Evolutionary conservation across 257 asterid genomes (phyloP).

Genomic region (Nicotiana knightiana): DNA sequence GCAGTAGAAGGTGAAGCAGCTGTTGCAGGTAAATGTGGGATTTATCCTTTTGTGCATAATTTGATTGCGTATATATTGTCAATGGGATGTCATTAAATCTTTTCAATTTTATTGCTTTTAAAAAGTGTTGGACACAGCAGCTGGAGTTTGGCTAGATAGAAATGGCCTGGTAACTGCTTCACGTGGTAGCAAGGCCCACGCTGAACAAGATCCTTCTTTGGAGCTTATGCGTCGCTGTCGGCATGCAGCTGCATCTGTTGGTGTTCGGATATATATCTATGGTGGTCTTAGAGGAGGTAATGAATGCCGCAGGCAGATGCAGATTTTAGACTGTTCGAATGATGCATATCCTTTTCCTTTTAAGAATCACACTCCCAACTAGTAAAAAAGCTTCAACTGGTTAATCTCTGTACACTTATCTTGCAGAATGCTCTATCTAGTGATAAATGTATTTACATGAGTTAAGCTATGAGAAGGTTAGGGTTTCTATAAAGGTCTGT

Average conservation of each 20-base stretch:
- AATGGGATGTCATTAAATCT: conserved; percentile 14
- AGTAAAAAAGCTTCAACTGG: neutral
- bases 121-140: conserved; percentile 95
- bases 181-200: conserved; percentile 53
- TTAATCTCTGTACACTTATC: neutral
- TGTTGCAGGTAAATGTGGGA: conserved; percentile 55
- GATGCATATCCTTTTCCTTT: conserved; percentile 9
- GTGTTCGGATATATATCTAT: conserved; percentile 67
- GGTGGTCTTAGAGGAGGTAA: conserved; percentile 98
- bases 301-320: conserved; percentile 4
- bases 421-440: neutral
- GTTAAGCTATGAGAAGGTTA: neutral
- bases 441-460: neutral
- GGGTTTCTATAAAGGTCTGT: neutral
- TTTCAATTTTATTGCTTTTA: conserved; percentile 21
- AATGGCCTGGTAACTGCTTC: conserved; percentile 81
- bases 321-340: conserved; percentile 3
- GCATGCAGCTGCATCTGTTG: conserved; percentile 98
- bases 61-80: neutral
- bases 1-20: conserved; percentile 91
- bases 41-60: neutral
- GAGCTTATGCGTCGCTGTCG: conserved; percentile 95
- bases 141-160: conserved; percentile 97
- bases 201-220: conserved; percentile 60
- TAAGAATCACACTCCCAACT: neutral